Conservation (phyloP, 179 eudicot species). For the Silene noctiflora region DNA sequence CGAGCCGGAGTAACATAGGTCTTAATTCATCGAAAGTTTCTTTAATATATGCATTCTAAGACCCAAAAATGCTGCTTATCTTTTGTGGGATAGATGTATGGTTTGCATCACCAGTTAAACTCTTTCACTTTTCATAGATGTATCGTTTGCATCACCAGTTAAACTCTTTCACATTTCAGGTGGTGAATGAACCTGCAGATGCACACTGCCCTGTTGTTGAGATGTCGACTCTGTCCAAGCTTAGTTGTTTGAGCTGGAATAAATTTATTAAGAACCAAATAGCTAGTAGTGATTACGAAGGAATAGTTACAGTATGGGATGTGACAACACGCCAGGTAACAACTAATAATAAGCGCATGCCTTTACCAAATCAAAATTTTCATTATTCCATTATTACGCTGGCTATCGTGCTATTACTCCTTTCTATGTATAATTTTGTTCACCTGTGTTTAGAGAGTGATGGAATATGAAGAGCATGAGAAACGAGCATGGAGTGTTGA, state of each 20-base stretch:
- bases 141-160: not conserved
- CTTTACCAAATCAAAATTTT: not conserved
- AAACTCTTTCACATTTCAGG: conserved; percentile 36
- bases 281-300: conserved; percentile 76
- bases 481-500: conserved; percentile 79
- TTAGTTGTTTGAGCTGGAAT: conserved; percentile 77
- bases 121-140: not conserved
- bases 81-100: not conserved
- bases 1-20: not conserved
- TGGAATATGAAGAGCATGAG: conserved; percentile 75
- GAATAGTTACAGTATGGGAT: conserved; percentile 74
- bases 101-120: not conserved
- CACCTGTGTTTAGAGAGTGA: conserved; percentile 46
- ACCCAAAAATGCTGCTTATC: not conserved
- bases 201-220: conserved; percentile 70
- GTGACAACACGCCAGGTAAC: conserved; percentile 65
- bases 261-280: conserved; percentile 64
- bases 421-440: conserved; percentile 6
- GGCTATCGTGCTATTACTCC: not conserved
- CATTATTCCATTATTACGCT: not conserved
- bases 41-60: not conserved
- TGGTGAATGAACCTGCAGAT: conserved; percentile 65
- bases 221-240: conserved; percentile 63
- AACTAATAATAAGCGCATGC: not conserved
- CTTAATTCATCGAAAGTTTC: not conserved